Conservation (phyloP, 495 filamentous ascomycete genomes). For the Astrocystis sublimbata region DNA sequence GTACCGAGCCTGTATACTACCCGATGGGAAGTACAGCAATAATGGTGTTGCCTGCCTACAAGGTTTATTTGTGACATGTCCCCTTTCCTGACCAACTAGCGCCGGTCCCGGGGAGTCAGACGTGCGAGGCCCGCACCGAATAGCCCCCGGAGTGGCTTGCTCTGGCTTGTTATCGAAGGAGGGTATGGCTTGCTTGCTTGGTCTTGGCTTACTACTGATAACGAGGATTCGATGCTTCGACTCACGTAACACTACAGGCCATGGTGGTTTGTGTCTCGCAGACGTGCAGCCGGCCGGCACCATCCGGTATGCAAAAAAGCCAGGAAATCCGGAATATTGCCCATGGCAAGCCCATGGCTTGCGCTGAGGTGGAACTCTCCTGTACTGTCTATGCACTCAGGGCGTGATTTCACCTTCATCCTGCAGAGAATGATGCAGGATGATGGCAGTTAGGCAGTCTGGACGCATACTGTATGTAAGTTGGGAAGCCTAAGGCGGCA, state of each 20-base stretch:
- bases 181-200: neutral
- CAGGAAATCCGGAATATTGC: neutral
- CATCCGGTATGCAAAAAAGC: constrained; percentile 12
- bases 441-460: neutral
- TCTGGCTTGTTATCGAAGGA: neutral
- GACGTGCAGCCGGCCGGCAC: constrained; percentile 1
- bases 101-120: too few relatives aligned
- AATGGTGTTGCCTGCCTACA: too few relatives aligned
- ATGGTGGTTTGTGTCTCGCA: too few relatives aligned
- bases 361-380: neutral
- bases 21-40: too few relatives aligned
- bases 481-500: neutral
- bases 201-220: constrained; percentile 13
- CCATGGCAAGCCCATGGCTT: neutral
- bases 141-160: neutral
- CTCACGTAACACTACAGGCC: constrained; percentile 7
- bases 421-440: neutral
- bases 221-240: neutral
- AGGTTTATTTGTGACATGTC: neutral
- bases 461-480: too few relatives aligned
- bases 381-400: neutral
- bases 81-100: neutral
- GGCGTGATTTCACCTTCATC: constrained; percentile 4
- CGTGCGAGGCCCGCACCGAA: neutral
- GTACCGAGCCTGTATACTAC: neutral